A percentile compares a stretch with the other conserved stretches of the same genome.
Conservation (phyloP, 163 green algal species). For the Prototheca stagnorum region DNA sequence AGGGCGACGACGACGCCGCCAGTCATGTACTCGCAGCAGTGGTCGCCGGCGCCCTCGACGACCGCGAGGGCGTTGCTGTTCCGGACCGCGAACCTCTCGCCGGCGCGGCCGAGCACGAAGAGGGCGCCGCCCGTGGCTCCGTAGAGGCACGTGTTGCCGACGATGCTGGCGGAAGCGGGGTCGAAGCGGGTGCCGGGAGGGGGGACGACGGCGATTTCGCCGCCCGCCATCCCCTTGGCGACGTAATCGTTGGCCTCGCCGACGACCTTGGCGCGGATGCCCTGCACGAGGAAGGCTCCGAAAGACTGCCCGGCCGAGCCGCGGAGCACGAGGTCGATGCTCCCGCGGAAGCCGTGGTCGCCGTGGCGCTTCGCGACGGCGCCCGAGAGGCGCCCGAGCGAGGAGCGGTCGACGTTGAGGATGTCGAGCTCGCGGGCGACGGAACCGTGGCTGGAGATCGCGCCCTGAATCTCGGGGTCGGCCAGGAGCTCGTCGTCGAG, state of each 20-base stretch:
- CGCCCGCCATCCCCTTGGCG: constrained; percentile 97
- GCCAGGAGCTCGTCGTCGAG: constrained; percentile 88
- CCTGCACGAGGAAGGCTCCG: constrained; percentile 63
- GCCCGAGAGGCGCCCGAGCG: constrained; percentile 61
- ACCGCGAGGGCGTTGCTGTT: constrained; percentile 86
- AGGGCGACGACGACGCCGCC: constrained; percentile 39
- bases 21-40: constrained; percentile 99
- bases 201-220: constrained; percentile 79
- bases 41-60: constrained; percentile 90
- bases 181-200: constrained; percentile 36
- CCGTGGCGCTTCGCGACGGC: constrained; percentile 68
- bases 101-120: constrained; percentile 80
- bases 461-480: constrained; percentile 53
- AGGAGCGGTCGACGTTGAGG: constrained; percentile 70
- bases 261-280: constrained; percentile 58
- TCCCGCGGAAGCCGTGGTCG: constrained; percentile 61
- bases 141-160: constrained; percentile 98
- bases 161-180: constrained; percentile 42
- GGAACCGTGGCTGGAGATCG: constrained; percentile 25
- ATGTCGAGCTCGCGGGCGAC: constrained; percentile 54
- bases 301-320: constrained; percentile 93
- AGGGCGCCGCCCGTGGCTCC: constrained; percentile 85
- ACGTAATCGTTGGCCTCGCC: constrained; percentile 99
- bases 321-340: constrained; percentile 21
- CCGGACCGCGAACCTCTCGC: constrained; percentile 78